A percentile compares a stretch with the other conserved stretches of the same genome.
These are phyloP conservation scores for Abelmoschus esculentus DNA, from an alignment of 345 rosid genomes.

Conservation along the genomic window DNA sequence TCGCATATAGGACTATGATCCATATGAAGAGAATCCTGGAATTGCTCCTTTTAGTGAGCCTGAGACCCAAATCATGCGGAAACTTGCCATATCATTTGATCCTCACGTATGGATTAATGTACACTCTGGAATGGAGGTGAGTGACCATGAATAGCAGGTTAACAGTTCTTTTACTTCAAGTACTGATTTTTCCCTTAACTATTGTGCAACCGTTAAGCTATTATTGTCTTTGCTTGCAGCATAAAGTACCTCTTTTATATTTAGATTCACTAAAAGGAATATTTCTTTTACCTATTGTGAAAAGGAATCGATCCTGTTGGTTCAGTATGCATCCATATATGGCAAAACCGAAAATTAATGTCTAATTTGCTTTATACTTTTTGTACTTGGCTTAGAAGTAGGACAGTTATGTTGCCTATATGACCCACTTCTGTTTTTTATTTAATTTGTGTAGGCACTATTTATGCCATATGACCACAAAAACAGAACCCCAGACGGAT, in stretches of 20 bases:
- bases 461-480: slow-evolving; percentile 99
- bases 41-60: slow-evolving; percentile 91
- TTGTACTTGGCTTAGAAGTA: background rate
- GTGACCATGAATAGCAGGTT: slow-evolving; percentile 5
- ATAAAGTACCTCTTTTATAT: background rate
- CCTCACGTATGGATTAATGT: slow-evolving; percentile 97
- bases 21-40: slow-evolving; percentile 98
- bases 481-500: slow-evolving; percentile 75
- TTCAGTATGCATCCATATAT: background rate
- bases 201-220: background rate
- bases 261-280: background rate
- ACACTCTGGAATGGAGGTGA: slow-evolving; percentile 98
- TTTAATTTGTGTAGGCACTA: slow-evolving; percentile 50
- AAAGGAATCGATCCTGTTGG: background rate
- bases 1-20: slow-evolving; percentile 73
- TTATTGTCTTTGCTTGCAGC: background rate
- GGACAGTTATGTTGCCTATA: background rate
- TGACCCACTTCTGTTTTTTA: slow-evolving; percentile 10
- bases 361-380: slow-evolving; percentile 1
- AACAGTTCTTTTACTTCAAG: background rate
- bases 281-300: background rate
- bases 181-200: background rate
- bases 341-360: background rate
- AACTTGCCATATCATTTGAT: slow-evolving; percentile 82
- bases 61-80: slow-evolving; percentile 88